These are phyloP conservation scores for Desmodesmus armatus DNA, from an alignment of 139 green algal species.

Conservation along the genomic window DNA sequence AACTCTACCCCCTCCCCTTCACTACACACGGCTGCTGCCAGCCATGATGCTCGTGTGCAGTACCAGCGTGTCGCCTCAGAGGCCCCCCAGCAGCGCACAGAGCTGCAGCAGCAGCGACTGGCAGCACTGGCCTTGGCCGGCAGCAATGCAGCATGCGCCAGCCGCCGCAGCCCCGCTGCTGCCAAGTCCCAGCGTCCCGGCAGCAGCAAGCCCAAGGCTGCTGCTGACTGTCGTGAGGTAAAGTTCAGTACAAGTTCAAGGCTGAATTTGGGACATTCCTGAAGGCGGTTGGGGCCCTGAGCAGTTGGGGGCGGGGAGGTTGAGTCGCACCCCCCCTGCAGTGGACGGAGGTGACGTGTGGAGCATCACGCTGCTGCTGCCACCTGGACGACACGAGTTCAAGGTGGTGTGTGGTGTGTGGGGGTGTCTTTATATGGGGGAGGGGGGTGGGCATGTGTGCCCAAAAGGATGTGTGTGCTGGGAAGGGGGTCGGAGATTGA, in stretches of 20 bases:
- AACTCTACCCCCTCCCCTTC: too few species aligned
- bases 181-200: neutral
- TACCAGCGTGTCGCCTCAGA: too few species aligned
- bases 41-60: too few species aligned
- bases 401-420: too few species aligned
- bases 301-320: conserved; percentile 27
- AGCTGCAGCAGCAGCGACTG: conserved; percentile 17
- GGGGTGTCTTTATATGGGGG: too few species aligned
- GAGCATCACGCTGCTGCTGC: conserved; percentile 9
- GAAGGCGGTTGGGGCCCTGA: conserved; percentile 17
- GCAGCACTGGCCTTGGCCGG: neutral
- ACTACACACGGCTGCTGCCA: too few species aligned
- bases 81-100: neutral
- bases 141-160: neutral
- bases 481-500: too few species aligned
- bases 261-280: conserved; percentile 43
- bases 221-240: conserved; percentile 24
- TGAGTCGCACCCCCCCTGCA: conserved; percentile 14
- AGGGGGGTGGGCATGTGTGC: too few species aligned
- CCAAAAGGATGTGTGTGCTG: too few species aligned
- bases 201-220: neutral
- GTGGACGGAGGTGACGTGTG: conserved; percentile 39
- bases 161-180: neutral
- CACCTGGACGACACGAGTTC: conserved; percentile 36
- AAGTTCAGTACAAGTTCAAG: conserved; percentile 27